Evolutionary conservation across 148 eudicot genomes (phyloP).

Genomic region (Heliamphora exappendiculata): DNA sequence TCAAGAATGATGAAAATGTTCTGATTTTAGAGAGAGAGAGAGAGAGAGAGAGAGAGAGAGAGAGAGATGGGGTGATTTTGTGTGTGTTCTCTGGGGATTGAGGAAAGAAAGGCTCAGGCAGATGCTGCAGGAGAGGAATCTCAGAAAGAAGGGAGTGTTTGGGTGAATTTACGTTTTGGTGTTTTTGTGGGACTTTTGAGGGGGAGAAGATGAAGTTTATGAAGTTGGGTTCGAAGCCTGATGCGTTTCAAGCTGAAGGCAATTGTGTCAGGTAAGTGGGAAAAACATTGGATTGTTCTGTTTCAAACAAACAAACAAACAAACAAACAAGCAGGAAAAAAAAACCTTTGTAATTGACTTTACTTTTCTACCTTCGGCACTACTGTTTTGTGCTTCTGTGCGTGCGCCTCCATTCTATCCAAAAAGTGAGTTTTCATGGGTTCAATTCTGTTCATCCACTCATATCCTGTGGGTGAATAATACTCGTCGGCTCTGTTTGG

Average conservation of each 20-base stretch:
- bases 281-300: neutral
- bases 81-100: no score
- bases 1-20: neutral
- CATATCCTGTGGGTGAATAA: no score
- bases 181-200: constrained; percentile 1
- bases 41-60: neutral
- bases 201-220: constrained; percentile 67
- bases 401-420: constrained; percentile 17
- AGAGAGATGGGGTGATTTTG: neutral
- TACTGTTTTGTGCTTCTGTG: neutral
- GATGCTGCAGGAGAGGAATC: neutral
- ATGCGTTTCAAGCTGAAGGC: constrained; percentile 62
- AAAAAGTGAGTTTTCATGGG: constrained; percentile 25
- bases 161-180: constrained; percentile 1
- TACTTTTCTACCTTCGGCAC: neutral
- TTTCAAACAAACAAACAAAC: neutral
- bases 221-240: constrained; percentile 88
- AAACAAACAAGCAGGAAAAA: neutral
- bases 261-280: constrained; percentile 45
- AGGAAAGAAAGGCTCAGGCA: no score
- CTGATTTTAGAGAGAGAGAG: constrained; percentile 2
- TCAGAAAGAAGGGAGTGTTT: constrained; percentile 1
- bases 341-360: neutral
- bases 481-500: neutral
- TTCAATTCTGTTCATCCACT: neutral